A percentile compares a stretch with the other conserved stretches of the same genome.
These are phyloP conservation scores for Funneliformis geosporum DNA, from an alignment of 192 early-diverging fungal genomes.

Conservation along the genomic window DNA sequence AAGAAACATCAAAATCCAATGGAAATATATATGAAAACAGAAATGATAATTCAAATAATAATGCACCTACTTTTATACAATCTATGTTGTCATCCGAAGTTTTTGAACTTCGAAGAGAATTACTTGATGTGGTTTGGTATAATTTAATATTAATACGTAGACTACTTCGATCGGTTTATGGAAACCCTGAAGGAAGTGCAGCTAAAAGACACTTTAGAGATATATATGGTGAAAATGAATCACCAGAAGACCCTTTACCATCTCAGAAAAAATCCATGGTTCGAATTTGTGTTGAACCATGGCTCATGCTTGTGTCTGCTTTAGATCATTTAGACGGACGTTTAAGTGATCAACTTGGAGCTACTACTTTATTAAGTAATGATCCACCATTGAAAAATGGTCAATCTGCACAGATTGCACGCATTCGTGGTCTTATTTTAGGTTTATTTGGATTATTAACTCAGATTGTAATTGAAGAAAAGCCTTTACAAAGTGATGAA, in stretches of 20 bases:
- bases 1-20: background rate
- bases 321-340: conserved; percentile 34
- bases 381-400: conserved; percentile 26
- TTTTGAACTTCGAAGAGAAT: conserved; percentile 28
- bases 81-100: conserved; percentile 18
- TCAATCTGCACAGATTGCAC: conserved; percentile 25
- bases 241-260: conserved; percentile 26
- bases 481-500: too few relatives aligned
- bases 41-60: background rate
- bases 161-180: conserved; percentile 18
- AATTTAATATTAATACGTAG: conserved; percentile 21
- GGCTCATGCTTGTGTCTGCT: conserved; percentile 29
- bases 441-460: conserved; percentile 22
- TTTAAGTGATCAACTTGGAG: conserved; percentile 33
- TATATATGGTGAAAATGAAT: conserved; percentile 30
- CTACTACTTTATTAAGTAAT: background rate
- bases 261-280: conserved; percentile 35
- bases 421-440: conserved; percentile 31
- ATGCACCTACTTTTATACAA: background rate
- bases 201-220: conserved; percentile 31
- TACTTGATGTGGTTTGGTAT: conserved; percentile 19
- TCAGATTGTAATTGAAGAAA: conserved; percentile 22
- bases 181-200: conserved; percentile 12
- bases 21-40: background rate
- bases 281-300: conserved; percentile 25